phyloP scores from a whole-genome alignment of 495 filamentous ascomycete species.

The Annulohypoxylon maeteangense region DNA sequence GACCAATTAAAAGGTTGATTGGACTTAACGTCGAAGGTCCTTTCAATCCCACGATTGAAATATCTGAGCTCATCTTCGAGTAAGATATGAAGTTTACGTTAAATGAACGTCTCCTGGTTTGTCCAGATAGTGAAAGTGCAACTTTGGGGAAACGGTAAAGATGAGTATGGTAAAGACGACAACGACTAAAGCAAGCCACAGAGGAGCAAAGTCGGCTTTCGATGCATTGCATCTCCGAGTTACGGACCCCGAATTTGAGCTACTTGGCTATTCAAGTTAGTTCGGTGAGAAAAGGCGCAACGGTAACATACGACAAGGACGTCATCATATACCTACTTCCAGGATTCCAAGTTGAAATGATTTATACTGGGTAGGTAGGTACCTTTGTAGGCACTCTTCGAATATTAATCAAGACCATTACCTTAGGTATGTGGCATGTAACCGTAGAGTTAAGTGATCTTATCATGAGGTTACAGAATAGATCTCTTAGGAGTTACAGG shows the following conservation, averaged over 20 bases:
- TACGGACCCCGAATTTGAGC: not conserved
- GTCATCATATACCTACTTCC: not conserved
- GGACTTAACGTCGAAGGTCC: conserved; percentile 9
- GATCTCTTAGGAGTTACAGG: too few species aligned
- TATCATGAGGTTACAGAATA: not conserved
- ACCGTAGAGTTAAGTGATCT: not conserved
- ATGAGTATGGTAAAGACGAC: not conserved
- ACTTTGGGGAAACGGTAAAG: not conserved
- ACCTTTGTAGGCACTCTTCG: not conserved
- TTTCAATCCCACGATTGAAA: not conserved
- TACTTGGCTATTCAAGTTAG: not conserved
- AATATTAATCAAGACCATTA: too few species aligned
- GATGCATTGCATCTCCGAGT: conserved; percentile 4
- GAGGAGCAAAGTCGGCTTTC: not conserved
- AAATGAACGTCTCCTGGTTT: not conserved
- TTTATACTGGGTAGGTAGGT: not conserved
- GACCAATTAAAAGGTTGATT: conserved; percentile 71
- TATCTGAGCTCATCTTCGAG: not conserved
- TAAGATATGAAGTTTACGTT: not conserved
- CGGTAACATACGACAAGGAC: not conserved
- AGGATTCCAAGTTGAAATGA: not conserved
- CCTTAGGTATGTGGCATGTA: too few species aligned
- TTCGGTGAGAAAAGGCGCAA: not conserved
- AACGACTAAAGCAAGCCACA: not conserved
- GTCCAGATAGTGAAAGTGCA: not conserved